Percentiles rank a stretch among this genome's conserved stretches.
Conservation (phyloP, 805 yeast species). For the Vanderwaltozyma yarrowii region DNA sequence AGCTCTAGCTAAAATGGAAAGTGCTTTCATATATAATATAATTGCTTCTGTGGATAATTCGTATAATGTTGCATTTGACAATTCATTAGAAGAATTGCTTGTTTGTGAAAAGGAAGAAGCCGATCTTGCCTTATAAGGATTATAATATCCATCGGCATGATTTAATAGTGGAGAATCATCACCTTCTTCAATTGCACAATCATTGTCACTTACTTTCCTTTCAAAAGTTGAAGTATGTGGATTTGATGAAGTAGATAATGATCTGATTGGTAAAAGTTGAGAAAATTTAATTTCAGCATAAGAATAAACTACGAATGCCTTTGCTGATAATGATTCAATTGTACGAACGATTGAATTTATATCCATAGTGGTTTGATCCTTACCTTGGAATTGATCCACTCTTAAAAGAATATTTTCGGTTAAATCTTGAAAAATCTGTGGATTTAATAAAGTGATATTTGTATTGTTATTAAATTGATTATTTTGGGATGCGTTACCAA, state of each 20-base stretch:
- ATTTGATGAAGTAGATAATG: conserved; percentile 30
- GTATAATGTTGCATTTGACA: conserved; percentile 49
- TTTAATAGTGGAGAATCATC: conserved; percentile 5
- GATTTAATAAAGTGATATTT: conserved; percentile 14
- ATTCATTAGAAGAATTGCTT: conserved; percentile 14
- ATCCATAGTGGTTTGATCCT: conserved; percentile 5
- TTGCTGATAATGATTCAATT: conserved; percentile 72
- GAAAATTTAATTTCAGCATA: conserved; percentile 87
- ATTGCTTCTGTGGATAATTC: conserved; percentile 77
- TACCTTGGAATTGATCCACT: conserved; percentile 12
- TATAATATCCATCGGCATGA: not conserved
- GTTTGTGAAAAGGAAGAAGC: not conserved
- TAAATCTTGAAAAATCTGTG: conserved; percentile 23
- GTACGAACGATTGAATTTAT: conserved; percentile 29
- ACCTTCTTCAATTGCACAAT: conserved; percentile 28
- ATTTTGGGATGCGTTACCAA: conserved; percentile 39
- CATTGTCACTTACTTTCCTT: conserved; percentile 3
- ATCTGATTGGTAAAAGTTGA: conserved; percentile 55
- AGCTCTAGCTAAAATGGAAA: conserved; percentile 73
- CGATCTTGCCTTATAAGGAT: not conserved
- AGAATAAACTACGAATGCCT: conserved; percentile 78
- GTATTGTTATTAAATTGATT: conserved; percentile 14
- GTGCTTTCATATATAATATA: conserved; percentile 70
- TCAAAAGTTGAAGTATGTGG: conserved; percentile 6
- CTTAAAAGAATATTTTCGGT: conserved; percentile 25